Conservation (phyloP, 768 basidiomycete genomes). For the Tylopilus vinaceipallidus region DNA sequence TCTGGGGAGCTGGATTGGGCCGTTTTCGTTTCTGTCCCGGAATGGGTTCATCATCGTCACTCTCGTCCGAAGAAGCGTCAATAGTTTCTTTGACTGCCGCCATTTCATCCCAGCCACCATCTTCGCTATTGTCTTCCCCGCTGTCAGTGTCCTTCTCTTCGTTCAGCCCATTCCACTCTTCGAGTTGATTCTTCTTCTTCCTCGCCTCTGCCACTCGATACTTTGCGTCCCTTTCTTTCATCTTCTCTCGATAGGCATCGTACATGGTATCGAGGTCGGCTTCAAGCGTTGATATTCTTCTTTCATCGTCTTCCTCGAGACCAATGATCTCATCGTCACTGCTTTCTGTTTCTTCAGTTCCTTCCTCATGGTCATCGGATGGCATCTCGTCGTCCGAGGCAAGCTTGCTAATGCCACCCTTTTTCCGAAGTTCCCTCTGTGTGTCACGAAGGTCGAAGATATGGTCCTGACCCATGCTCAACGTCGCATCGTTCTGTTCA, state of each 20-base stretch:
- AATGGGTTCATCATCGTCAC: constrained; percentile 37
- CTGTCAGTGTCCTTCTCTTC: constrained; percentile 39
- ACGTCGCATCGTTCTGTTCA: constrained; percentile 73
- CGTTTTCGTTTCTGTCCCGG: constrained; percentile 44
- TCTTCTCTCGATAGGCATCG: constrained; percentile 76
- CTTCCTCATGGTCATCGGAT: constrained; percentile 43
- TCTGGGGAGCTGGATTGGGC: constrained; percentile 36
- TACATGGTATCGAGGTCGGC: constrained; percentile 88
- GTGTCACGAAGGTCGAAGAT: constrained; percentile 80
- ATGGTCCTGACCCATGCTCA: constrained; percentile 78
- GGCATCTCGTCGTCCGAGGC: constrained; percentile 42
- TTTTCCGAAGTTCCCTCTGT: constrained; percentile 44
- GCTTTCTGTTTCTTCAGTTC: constrained; percentile 18
- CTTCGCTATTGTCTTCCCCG: constrained; percentile 39
- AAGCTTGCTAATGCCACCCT: constrained; percentile 39
- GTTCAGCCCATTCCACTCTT: constrained; percentile 80
- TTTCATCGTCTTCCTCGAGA: constrained; percentile 69
- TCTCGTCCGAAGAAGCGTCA: constrained; percentile 52
- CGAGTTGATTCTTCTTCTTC: constrained; percentile 66
- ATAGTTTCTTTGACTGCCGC: constrained; percentile 51
- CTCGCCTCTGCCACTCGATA: constrained; percentile 80
- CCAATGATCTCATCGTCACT: constrained; percentile 48
- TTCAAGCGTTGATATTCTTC: constrained; percentile 64
- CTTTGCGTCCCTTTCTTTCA: constrained; percentile 84
- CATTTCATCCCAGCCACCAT: constrained; percentile 73